Evolutionary conservation across 2,329 filamentous ascomycete genomes (phyloP).

Genomic region (Seiridium cupressi): DNA sequence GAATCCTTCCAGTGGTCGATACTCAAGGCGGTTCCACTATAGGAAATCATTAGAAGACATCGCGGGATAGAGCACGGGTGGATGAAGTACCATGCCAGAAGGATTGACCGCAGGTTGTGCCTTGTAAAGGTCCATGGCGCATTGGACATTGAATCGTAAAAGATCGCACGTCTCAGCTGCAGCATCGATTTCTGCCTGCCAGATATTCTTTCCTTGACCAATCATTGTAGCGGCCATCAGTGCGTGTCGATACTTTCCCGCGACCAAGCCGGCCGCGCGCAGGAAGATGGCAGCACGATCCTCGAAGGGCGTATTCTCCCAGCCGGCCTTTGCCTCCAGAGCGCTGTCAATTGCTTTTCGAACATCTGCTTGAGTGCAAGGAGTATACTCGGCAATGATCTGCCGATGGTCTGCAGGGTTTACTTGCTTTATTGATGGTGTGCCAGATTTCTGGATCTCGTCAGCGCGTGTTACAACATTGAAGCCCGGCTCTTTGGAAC

Average conservation of each 20-base stretch:
- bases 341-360: conserved; percentile 61
- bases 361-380: conserved; percentile 25
- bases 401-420: conserved; percentile 80
- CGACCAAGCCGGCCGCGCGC: conserved; percentile 88
- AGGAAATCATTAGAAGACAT: not conserved
- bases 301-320: conserved; percentile 84
- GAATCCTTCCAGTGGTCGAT: conserved; percentile 38
- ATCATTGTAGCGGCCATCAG: conserved; percentile 96
- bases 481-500: not conserved
- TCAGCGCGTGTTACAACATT: not conserved
- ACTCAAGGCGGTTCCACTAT: conserved; percentile 26
- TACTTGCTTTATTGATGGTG: conserved; percentile 62
- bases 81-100: not conserved
- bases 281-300: conserved; percentile 92
- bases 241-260: conserved; percentile 92
- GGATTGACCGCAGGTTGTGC: conserved; percentile 62
- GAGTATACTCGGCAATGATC: conserved; percentile 79
- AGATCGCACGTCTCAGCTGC: conserved; percentile 85
- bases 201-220: conserved; percentile 96
- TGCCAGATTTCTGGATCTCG: conserved; percentile 48
- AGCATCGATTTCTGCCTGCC: conserved; percentile 96
- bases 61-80: not conserved
- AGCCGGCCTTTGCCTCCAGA: conserved; percentile 78
- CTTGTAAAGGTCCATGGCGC: conserved; percentile 84
- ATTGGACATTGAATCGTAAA: conserved; percentile 90